Conservation (phyloP, 2,329 filamentous ascomycete species). For the Sclerotinia trifoliorum region DNA sequence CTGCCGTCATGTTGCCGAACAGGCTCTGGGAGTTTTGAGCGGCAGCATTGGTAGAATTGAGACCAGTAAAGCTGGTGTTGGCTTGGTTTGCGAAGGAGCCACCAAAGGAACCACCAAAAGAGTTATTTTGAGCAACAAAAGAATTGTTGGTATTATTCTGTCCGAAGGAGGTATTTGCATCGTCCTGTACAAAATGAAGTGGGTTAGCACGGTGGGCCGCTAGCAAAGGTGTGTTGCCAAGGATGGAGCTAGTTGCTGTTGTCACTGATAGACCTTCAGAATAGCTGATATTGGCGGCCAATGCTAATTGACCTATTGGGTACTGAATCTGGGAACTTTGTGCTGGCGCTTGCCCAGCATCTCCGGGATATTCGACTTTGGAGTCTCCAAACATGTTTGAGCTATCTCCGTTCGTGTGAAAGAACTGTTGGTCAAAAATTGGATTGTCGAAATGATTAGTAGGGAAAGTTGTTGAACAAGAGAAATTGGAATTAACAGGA, state of each 20-base stretch:
- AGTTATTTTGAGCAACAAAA: conserved; percentile 9
- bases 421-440: conserved; percentile 1
- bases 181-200: not conserved
- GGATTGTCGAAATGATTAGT: not conserved
- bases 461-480: not conserved
- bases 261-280: not conserved
- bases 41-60: conserved; percentile 10
- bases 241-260: not conserved
- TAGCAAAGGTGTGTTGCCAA: not conserved
- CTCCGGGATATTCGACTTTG: not conserved
- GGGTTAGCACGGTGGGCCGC: not conserved
- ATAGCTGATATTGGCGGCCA: not conserved
- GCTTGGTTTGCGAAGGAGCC: conserved; percentile 9
- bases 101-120: conserved; percentile 8
- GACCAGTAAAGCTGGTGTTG: conserved; percentile 13
- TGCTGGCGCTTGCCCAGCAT: conserved; percentile 15
- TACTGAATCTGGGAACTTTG: not conserved
- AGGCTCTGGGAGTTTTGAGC: conserved; percentile 3
- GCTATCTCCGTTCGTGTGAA: not conserved
- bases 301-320: not conserved
- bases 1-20: conserved; percentile 10
- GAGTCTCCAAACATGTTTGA: conserved; percentile 1
- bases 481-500: conserved; percentile 1
- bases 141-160: conserved; percentile 2
- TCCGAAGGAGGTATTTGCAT: conserved; percentile 4